Evolutionary conservation across 2,329 filamentous ascomycete species (phyloP).

Genomic region (Alternaria burnsii): DNA sequence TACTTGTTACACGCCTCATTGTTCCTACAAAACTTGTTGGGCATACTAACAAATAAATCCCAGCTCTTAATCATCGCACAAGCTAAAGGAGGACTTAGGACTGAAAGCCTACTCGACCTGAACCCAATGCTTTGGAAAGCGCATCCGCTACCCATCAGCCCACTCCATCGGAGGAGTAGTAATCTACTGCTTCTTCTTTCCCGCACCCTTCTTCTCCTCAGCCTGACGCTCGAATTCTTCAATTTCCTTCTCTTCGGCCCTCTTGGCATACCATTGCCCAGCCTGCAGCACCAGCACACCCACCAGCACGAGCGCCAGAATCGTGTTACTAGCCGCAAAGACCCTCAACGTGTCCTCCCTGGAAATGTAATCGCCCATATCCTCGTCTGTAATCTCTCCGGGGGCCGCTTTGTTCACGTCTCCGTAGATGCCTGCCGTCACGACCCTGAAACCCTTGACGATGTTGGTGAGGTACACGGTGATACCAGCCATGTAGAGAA

Average conservation of each 20-base stretch:
- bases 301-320: conserved; percentile 88
- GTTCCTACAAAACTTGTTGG: background rate
- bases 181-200: conserved; percentile 49
- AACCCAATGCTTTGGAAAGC: background rate
- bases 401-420: conserved; percentile 46
- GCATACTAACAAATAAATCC: background rate
- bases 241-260: conserved; percentile 85
- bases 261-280: conserved; percentile 98
- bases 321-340: conserved; percentile 92
- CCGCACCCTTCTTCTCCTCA: conserved; percentile 41
- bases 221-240: conserved; percentile 66
- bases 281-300: conserved; percentile 93
- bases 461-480: conserved; percentile 97
- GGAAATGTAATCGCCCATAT: conserved; percentile 72
- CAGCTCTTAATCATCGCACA: background rate
- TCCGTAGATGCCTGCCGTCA: conserved; percentile 75
- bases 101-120: background rate
- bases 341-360: conserved; percentile 92
- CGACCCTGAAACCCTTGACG: conserved; percentile 88
- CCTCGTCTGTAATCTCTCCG: conserved; percentile 39
- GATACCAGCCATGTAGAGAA: conserved; percentile 82
- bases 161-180: background rate
- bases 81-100: background rate
- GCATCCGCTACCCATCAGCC: background rate
- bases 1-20: background rate